Percentiles rank a stretch among this genome's conserved stretches.
Conservation (phyloP, 139 green algal genomes). For the Tetradesmus lagerheimii region DNA sequence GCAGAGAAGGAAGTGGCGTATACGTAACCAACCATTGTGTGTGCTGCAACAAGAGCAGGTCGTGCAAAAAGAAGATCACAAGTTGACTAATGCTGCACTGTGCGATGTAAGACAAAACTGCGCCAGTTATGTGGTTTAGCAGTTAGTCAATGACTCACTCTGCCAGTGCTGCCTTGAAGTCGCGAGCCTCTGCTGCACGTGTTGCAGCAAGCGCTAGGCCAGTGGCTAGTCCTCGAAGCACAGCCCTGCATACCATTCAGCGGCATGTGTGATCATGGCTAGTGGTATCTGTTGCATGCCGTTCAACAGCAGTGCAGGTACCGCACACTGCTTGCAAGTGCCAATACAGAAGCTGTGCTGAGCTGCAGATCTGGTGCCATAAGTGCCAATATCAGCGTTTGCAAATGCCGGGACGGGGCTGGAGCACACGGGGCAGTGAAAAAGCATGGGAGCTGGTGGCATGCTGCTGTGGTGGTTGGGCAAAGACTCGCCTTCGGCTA, state of each 20-base stretch:
- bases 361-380: not conserved
- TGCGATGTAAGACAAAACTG: too few species aligned
- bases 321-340: not conserved
- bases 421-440: not conserved
- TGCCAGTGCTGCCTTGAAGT: constrained; percentile 14
- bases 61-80: too few species aligned
- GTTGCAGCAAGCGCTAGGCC: not conserved
- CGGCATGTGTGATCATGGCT: not conserved
- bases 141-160: not conserved
- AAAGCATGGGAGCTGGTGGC: not conserved
- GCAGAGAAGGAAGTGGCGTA: too few species aligned
- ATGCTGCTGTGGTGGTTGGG: not conserved
- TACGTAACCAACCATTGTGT: too few species aligned
- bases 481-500: not conserved
- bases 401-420: not conserved
- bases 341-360: too few species aligned
- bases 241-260: not conserved
- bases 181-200: not conserved
- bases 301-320: not conserved
- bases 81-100: too few species aligned
- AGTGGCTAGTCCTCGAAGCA: not conserved
- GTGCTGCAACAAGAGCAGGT: too few species aligned
- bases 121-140: too few species aligned
- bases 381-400: too few species aligned
- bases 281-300: not conserved